Percentiles rank a stretch among this genome's conserved stretches.
These are phyloP conservation scores for Nitzschia sp. DNA, from an alignment of 108 stramenopile species.

Conservation along the genomic window DNA sequence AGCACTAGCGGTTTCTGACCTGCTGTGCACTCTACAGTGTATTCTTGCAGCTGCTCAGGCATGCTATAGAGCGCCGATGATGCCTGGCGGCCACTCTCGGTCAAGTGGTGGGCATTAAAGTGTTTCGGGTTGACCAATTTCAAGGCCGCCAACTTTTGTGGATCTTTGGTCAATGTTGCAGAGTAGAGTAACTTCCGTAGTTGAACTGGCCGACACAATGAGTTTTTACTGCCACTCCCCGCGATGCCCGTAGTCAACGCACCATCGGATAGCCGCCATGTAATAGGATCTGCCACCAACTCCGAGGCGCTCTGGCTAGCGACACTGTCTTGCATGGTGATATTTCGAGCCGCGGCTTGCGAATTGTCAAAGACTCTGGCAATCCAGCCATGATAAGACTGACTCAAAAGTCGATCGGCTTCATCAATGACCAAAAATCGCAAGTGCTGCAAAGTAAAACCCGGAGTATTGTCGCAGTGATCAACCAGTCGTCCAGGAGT, in stretches of 20 bases:
- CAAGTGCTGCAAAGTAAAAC: constrained; percentile 92
- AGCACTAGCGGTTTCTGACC: constrained; percentile 86
- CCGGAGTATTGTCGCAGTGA: constrained; percentile 90
- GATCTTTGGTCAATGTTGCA: constrained; percentile 93
- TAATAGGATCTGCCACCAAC: constrained; percentile 8
- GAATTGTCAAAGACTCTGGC: constrained; percentile 68
- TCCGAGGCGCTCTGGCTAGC: not conserved
- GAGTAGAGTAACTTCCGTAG: constrained; percentile 85
- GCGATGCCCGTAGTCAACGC: not conserved
- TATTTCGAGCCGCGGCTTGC: constrained; percentile 27
- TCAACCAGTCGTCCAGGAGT: constrained; percentile 94
- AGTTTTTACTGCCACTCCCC: not conserved
- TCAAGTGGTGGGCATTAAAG: constrained; percentile 76
- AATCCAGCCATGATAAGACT: constrained; percentile 94
- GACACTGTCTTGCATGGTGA: constrained; percentile 15
- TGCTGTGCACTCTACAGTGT: constrained; percentile 65
- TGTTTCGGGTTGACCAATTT: constrained; percentile 86
- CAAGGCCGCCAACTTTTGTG: constrained; percentile 90
- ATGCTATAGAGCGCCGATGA: constrained; percentile 45
- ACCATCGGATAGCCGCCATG: constrained; percentile 4
- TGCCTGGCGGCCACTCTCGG: constrained; percentile 11
- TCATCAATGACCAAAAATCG: constrained; percentile 93
- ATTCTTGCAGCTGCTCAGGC: constrained; percentile 45
- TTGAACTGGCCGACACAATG: constrained; percentile 43
- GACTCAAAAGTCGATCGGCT: constrained; percentile 91